phyloP scores from a whole-genome alignment of 148 eudicot species.

The Vaccinium corymbosum region DNA sequence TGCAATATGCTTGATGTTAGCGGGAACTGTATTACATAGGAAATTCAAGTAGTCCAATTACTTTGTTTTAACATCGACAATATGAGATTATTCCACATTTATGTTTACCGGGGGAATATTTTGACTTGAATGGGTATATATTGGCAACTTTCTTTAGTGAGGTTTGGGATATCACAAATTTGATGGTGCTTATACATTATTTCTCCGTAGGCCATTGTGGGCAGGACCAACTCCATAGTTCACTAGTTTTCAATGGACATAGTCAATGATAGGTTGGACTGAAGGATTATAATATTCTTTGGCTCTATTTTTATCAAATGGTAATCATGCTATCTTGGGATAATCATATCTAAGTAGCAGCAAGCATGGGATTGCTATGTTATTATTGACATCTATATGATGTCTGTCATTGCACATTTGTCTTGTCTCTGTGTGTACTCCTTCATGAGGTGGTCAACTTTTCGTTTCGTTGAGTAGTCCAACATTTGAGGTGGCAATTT shows the following conservation, averaged over 20 bases:
- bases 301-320: not conserved
- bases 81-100: not conserved
- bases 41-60: not conserved
- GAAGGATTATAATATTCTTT: not conserved
- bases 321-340: not conserved
- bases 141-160: not conserved
- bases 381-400: not conserved
- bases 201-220: not conserved
- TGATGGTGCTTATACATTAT: not conserved
- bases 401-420: not conserved
- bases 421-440: not conserved
- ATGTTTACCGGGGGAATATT: too few relatives aligned
- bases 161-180: not conserved
- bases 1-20: not conserved
- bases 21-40: not conserved
- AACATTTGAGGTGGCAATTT: not conserved
- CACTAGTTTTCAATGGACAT: not conserved
- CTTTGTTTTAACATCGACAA: not conserved
- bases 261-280: not conserved
- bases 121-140: not conserved
- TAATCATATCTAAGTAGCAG: not conserved
- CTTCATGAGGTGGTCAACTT: not conserved
- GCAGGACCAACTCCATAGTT: too few relatives aligned
- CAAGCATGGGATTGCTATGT: not conserved
- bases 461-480: not conserved